These are phyloP conservation scores for Bipolaris oryzae DNA, from an alignment of 2,329 filamentous ascomycete species.

Conservation along the genomic window DNA sequence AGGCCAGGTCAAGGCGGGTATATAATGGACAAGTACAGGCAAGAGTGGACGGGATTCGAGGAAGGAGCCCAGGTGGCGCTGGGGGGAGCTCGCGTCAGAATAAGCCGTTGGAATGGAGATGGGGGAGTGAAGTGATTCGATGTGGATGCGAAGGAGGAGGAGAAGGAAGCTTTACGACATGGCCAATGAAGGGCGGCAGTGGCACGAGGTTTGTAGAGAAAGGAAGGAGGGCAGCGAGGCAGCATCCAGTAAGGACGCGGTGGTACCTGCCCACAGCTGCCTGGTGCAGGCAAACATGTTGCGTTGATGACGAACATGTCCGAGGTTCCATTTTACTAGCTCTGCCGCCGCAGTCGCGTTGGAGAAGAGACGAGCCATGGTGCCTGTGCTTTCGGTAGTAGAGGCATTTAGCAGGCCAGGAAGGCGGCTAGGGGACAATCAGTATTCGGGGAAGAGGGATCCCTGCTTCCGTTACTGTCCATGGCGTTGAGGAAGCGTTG, in stretches of 20 bases:
- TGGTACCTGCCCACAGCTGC: slow-evolving; percentile 21
- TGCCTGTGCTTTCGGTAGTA: slow-evolving; percentile 22
- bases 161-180: slow-evolving; percentile 18
- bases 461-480: slow-evolving; percentile 41
- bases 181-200: slow-evolving; percentile 18
- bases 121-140: not conserved
- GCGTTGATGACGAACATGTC: slow-evolving; percentile 33
- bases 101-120: not conserved
- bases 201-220: slow-evolving; percentile 23
- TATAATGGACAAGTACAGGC: not conserved
- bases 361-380: slow-evolving; percentile 21
- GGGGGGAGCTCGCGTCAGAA: slow-evolving; percentile 7
- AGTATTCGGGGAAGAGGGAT: slow-evolving; percentile 35
- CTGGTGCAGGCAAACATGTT: slow-evolving; percentile 25
- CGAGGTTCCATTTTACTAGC: slow-evolving; percentile 41
- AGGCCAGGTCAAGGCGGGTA: not conserved
- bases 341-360: slow-evolving; percentile 47
- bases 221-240: slow-evolving; percentile 19
- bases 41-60: slow-evolving; percentile 12
- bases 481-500: slow-evolving; percentile 29
- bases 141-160: slow-evolving; percentile 8
- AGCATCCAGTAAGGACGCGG: slow-evolving; percentile 19
- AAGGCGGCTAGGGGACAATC: slow-evolving; percentile 30
- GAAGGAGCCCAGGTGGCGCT: slow-evolving; percentile 7
- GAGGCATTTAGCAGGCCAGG: slow-evolving; percentile 18